A percentile compares a stretch with the other conserved stretches of the same genome.
Conservation (phyloP, 202 grass and related monocot genomes). For the Carex arenaria region DNA sequence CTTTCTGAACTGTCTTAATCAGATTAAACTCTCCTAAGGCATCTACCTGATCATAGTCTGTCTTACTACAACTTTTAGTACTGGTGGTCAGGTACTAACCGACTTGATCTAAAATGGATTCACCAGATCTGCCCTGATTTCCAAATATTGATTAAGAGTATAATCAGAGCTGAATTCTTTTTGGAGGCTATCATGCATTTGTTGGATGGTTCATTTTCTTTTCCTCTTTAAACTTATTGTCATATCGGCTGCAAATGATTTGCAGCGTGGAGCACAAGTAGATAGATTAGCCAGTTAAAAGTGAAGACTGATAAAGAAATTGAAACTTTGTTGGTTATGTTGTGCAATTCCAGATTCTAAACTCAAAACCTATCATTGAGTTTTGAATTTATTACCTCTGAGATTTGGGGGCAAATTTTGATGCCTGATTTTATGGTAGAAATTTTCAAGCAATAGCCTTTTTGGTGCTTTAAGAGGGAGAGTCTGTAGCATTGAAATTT, state of each 20-base stretch:
- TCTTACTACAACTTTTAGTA: background rate
- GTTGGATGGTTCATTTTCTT: background rate
- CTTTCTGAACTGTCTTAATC: background rate
- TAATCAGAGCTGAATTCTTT: background rate
- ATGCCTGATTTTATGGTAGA: background rate
- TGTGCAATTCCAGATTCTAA: background rate
- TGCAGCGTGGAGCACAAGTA: constrained; percentile 10
- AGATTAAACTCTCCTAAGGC: background rate
- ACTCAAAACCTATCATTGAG: background rate
- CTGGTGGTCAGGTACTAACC: background rate
- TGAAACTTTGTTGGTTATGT: background rate
- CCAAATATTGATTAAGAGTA: background rate
- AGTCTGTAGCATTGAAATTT: background rate
- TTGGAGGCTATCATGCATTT: background rate
- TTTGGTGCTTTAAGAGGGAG: background rate
- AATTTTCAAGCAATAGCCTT: background rate
- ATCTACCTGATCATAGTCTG: background rate
- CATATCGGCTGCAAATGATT: background rate
- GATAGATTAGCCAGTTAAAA: constrained; percentile 23
- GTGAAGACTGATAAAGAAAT: constrained; percentile 9
- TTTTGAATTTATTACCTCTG: background rate
- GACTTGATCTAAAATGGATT: background rate
- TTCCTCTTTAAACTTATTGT: background rate
- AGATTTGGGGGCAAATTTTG: background rate
- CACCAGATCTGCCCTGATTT: background rate